Evolutionary conservation across 192 early-diverging fungal genomes (phyloP), one percentile per base, ranked within the genome.

Genomic region (Coemansia sp.): DNA sequence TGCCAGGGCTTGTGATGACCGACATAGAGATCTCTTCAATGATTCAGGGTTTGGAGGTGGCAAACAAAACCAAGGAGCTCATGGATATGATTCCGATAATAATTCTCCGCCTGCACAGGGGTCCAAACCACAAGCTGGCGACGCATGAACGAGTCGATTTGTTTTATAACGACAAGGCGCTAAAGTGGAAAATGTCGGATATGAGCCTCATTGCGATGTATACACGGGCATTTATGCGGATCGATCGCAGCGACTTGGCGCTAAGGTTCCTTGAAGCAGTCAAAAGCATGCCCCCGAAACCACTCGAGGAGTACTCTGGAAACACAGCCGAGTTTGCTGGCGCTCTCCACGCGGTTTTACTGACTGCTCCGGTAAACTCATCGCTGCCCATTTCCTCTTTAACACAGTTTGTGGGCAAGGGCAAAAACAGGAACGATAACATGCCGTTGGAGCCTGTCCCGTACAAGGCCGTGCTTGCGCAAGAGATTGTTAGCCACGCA

Each of bases 71-170:
- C 1, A 38, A 23, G 30, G 50, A 51, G 14, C 46, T 71, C 25
- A 52, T 45, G 43, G 47, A 64, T n/a, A 27, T 71, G 35, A 24
- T 71, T 41, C 60, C 60, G 5, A 11, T 55, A n/a, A 41, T 71
- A 23, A 9, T 71, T 9, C 19, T n/a, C 29, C 60, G 68, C 5
- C 37, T 51, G 7, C 20, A 34, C 9, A 18, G 32, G 2, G 66
- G 61, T 0, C 15, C 15, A 8, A 8, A 25, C 3, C 23, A 24
- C 11, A 9, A 13, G 15, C 27, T 60, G n/a, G 29, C 46, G 10
- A 33, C 22, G 1, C 4, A 4, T 0, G 56, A 58, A 19, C 13
- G 13, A 1, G 13, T 58, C 15, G 46, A 59, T 40, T 43, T 71
- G 11, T 33, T 26, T 23, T 48, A 64, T 26, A 53, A 64, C 30